Conservation (phyloP, 129 eudicot genomes). For the Chrysanthemum makinoi region DNA sequence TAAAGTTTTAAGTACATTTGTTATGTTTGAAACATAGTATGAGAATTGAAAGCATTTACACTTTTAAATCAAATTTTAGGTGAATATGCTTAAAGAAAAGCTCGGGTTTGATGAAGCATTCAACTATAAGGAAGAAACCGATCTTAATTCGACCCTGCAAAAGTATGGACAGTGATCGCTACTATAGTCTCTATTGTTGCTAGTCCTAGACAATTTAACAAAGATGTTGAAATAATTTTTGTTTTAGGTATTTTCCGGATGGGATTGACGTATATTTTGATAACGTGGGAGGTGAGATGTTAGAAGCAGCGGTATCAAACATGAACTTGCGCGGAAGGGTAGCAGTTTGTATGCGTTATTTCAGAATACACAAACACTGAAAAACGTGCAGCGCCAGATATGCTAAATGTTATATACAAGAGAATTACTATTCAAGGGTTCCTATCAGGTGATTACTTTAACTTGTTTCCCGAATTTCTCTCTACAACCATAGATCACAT, state of each 20-base stretch:
- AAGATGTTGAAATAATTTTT: background rate
- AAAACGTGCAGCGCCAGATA: constrained; percentile 53
- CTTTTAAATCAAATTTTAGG: constrained; percentile 32
- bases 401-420: constrained; percentile 69
- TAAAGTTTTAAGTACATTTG: background rate
- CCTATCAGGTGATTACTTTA: constrained; percentile 47
- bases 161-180: constrained; percentile 34
- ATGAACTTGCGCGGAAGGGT: constrained; percentile 73
- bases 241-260: constrained; percentile 59
- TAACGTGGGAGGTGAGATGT: constrained; percentile 84
- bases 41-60: background rate
- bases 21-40: background rate
- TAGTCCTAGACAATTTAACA: background rate
- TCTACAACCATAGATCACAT: constrained; percentile 54
- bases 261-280: constrained; percentile 90
- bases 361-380: constrained; percentile 51
- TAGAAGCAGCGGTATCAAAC: constrained; percentile 71
- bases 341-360: constrained; percentile 69
- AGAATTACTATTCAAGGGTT: constrained; percentile 67
- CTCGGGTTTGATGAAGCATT: constrained; percentile 92
- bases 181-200: background rate
- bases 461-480: constrained; percentile 43
- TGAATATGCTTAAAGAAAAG: constrained; percentile 57
- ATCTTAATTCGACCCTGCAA: constrained; percentile 55
- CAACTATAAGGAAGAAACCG: constrained; percentile 73